Evolutionary conservation across 2,329 filamentous ascomycete genomes (phyloP).

Genomic region (Phoma sp.): DNA sequence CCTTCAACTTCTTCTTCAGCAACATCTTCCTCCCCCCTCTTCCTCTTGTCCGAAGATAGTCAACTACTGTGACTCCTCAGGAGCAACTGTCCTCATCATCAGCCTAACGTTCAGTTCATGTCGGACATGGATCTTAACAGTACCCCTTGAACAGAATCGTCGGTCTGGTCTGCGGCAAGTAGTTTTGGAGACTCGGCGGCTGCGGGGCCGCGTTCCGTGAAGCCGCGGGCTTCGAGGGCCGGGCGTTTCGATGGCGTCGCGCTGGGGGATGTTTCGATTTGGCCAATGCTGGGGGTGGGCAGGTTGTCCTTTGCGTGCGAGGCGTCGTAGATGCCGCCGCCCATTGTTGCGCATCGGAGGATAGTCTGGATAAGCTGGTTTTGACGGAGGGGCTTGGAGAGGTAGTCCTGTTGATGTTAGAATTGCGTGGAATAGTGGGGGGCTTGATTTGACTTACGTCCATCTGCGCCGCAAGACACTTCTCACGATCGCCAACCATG

Average conservation of each 20-base stretch:
- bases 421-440: background rate
- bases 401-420: slow-evolving; percentile 69
- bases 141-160: slow-evolving; percentile 67
- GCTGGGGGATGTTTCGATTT: slow-evolving; percentile 2
- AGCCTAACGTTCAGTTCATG: slow-evolving; percentile 7
- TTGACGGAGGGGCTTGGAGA: slow-evolving; percentile 95
- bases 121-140: slow-evolving; percentile 23
- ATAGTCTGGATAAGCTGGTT: slow-evolving; percentile 98
- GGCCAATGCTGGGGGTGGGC: slow-evolving; percentile 38
- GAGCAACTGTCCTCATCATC: slow-evolving; percentile 16
- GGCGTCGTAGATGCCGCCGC: slow-evolving; percentile 80
- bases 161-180: slow-evolving; percentile 64
- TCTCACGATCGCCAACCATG: slow-evolving; percentile 97
- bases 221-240: slow-evolving; percentile 64
- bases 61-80: slow-evolving; percentile 20
- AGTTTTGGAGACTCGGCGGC: slow-evolving; percentile 64
- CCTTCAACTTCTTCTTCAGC: background rate
- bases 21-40: slow-evolving; percentile 1
- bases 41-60: slow-evolving; percentile 21
- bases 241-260: slow-evolving; percentile 51
- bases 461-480: slow-evolving; percentile 99
- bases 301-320: slow-evolving; percentile 46
- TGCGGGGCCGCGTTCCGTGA: slow-evolving; percentile 70
- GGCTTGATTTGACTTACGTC: slow-evolving; percentile 58
- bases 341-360: slow-evolving; percentile 91